phyloP scores from a whole-genome alignment of 139 green algal species.

The Volvox africanus region DNA sequence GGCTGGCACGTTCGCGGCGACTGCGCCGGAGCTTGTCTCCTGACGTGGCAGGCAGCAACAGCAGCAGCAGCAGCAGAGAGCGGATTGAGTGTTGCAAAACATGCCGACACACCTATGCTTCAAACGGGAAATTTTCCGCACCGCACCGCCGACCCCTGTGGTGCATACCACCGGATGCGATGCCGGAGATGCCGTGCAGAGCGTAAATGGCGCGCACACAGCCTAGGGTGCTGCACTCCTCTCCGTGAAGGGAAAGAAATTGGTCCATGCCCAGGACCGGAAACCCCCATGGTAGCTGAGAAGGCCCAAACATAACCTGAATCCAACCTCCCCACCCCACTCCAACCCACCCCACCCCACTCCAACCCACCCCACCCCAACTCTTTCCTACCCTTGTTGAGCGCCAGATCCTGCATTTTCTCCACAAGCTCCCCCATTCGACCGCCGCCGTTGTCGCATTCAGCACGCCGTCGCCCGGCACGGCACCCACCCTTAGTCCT shows the following conservation, averaged over 20 bases:
- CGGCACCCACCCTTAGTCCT: neutral
- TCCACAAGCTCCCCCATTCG: conserved; percentile 72
- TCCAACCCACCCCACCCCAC: neutral
- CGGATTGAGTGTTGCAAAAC: neutral
- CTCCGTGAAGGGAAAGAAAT: too few species aligned
- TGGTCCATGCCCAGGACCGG: too few species aligned
- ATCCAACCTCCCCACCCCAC: neutral
- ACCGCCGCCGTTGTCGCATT: neutral
- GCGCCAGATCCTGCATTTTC: conserved; percentile 80
- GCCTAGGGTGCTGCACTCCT: too few species aligned
- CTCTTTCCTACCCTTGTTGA: conserved; percentile 61
- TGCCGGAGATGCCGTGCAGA: too few species aligned
- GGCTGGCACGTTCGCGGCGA: conserved; percentile 65
- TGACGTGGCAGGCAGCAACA: too few species aligned
- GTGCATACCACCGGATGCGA: too few species aligned
- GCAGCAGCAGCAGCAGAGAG: too few species aligned
- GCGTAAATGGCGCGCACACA: too few species aligned
- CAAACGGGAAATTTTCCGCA: too few species aligned
- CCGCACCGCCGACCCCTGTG: too few species aligned
- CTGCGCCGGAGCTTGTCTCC: conserved; percentile 69
- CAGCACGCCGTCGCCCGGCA: neutral
- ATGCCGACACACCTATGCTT: neutral
- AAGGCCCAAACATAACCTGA: neutral
- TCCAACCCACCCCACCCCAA: neutral
- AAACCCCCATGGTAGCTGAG: too few species aligned